These are phyloP conservation scores for Podaxis carcinomalis DNA, from an alignment of 768 basidiomycete species.

Conservation along the genomic window DNA sequence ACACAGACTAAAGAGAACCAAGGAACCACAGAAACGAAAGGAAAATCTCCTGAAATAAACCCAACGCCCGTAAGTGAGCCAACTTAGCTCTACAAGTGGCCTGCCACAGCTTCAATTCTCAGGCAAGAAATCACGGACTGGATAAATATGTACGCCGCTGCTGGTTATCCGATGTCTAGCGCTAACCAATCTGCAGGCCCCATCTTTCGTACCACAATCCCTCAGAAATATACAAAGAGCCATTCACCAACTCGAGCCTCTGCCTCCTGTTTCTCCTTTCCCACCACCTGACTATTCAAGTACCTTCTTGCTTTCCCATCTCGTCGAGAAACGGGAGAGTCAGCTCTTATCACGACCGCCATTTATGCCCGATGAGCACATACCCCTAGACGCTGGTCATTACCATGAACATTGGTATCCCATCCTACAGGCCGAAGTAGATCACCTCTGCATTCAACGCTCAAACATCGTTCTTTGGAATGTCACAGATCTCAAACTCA, in stretches of 20 bases:
- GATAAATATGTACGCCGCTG: constrained; percentile 39
- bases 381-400: not conserved
- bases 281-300: constrained; percentile 37
- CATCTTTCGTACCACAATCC: constrained; percentile 44
- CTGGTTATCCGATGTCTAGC: not conserved
- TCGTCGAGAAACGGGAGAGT: constrained; percentile 24
- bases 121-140: constrained; percentile 17
- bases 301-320: constrained; percentile 33
- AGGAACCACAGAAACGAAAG: not conserved
- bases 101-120: not conserved
- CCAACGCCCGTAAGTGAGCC: not conserved
- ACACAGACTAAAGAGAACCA: not conserved
- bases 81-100: not conserved
- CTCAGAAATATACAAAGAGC: constrained; percentile 46
- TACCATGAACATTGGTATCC: constrained; percentile 7
- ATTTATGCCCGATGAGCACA: not conserved
- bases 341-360: constrained; percentile 12
- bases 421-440: constrained; percentile 8
- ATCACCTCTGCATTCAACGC: constrained; percentile 14
- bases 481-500: constrained; percentile 1
- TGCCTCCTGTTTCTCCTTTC: constrained; percentile 39
- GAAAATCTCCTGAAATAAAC: not conserved
- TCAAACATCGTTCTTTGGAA: constrained; percentile 24
- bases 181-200: constrained; percentile 29
- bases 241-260: constrained; percentile 35